Evolutionary conservation across 2,329 filamentous ascomycete genomes (phyloP).

Genomic region (Verruconis gallopava): DNA sequence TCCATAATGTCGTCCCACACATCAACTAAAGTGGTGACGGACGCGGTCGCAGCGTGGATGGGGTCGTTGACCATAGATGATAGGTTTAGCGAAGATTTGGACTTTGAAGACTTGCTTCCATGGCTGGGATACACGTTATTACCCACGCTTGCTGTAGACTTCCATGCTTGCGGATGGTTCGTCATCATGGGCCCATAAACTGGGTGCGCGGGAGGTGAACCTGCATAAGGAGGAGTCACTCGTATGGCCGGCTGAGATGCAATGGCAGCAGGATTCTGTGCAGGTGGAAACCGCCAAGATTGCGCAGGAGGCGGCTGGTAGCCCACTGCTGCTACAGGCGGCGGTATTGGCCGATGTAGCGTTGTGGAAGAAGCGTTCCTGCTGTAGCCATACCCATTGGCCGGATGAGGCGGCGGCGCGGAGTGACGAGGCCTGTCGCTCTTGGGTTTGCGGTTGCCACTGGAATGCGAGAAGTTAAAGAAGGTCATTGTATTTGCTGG

Average conservation of each 20-base stretch:
- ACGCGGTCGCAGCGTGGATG: slow-evolving; percentile 6
- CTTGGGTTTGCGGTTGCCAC: too few species aligned
- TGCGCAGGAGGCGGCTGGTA: slow-evolving; percentile 1
- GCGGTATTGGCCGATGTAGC: not conserved
- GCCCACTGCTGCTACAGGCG: not conserved
- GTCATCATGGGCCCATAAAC: not conserved
- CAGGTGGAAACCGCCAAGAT: not conserved
- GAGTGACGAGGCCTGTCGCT: too few species aligned
- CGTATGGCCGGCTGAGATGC: not conserved
- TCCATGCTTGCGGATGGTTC: not conserved
- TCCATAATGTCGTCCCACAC: slow-evolving; percentile 20
- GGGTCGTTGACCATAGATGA: slow-evolving; percentile 2
- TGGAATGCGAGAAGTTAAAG: too few species aligned
- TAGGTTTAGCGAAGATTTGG: slow-evolving; percentile 1
- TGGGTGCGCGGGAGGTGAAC: not conserved
- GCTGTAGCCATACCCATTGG: slow-evolving; percentile 5
- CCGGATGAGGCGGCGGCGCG: not conserved
- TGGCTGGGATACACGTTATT: slow-evolving; percentile 2
- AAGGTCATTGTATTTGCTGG: too few species aligned
- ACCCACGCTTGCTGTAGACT: not conserved
- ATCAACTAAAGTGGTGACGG: slow-evolving; percentile 8
- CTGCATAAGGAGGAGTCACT: not conserved
- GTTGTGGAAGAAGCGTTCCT: not conserved
- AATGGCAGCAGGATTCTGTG: not conserved
- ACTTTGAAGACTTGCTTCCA: not conserved